These are phyloP conservation scores for Thalassiosira livingstoniorum DNA, from an alignment of 352 stramenopile genomes.

Conservation along the genomic window DNA sequence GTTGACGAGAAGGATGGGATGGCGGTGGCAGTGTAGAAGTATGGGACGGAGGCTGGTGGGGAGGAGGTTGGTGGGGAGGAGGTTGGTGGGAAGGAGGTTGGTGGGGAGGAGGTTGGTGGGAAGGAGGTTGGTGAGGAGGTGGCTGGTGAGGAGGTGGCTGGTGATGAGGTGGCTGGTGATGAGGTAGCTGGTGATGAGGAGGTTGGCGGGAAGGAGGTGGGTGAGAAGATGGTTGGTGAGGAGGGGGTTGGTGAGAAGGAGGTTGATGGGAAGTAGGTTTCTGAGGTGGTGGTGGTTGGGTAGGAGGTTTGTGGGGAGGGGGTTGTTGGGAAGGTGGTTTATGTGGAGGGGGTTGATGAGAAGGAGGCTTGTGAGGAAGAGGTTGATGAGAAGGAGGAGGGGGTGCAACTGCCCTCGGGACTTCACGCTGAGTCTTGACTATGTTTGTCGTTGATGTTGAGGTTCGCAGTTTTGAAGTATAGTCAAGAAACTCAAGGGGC, in stretches of 20 bases:
- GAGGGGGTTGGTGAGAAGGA: neutral
- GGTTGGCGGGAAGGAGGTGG: neutral
- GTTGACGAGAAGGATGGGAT: too few species aligned
- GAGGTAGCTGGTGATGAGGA: too few species aligned
- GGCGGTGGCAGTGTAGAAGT: too few species aligned
- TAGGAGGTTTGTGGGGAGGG: neutral
- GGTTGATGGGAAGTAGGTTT: constrained; percentile 3
- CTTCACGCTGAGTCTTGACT: neutral
- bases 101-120: too few species aligned
- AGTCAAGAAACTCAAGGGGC: constrained; percentile 81
- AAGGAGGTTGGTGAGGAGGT: too few species aligned
- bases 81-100: too few species aligned
- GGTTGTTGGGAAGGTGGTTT: neutral
- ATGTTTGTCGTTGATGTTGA: neutral
- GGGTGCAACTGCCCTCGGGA: neutral
- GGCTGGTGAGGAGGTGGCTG: too few species aligned
- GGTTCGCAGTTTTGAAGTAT: constrained; percentile 62
- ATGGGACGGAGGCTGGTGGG: too few species aligned
- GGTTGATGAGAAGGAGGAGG: too few species aligned
- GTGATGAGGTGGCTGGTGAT: too few species aligned
- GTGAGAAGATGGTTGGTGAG: neutral
- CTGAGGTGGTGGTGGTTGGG: neutral
- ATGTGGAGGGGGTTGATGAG: neutral
- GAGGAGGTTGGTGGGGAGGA: too few species aligned
- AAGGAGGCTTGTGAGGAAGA: neutral